A percentile compares a stretch with the other conserved stretches of the same genome.
Evolutionary conservation across 305 asterid species (phyloP).

Genomic region (Euphrasia arctica): DNA sequence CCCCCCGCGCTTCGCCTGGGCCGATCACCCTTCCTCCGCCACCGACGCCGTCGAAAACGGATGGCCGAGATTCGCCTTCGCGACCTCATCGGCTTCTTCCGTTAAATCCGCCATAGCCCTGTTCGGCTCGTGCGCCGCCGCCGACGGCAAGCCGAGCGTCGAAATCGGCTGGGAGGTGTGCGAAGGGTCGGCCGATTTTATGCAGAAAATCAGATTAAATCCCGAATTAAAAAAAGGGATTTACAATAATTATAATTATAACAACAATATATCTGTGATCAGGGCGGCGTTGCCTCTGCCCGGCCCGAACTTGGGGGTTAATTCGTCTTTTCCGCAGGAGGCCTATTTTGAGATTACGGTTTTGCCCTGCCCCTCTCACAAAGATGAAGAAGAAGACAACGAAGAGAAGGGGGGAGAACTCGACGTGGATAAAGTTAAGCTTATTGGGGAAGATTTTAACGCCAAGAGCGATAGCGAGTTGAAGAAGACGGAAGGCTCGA

Average conservation of each 20-base stretch:
- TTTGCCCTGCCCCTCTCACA: slow-evolving; percentile 20
- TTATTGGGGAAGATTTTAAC: slow-evolving; percentile 54
- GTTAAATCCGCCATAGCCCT: slow-evolving; percentile 46
- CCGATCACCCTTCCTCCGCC: slow-evolving; percentile 68
- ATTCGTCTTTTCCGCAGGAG: slow-evolving; percentile 81
- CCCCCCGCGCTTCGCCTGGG: slow-evolving; percentile 60
- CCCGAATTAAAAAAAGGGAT: slow-evolving; percentile 33
- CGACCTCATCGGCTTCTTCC: slow-evolving; percentile 44
- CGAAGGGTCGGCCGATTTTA: slow-evolving; percentile 70
- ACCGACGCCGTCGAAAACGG: slow-evolving; percentile 93
- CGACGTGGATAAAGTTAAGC: slow-evolving; percentile 65
- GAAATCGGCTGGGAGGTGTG: slow-evolving; percentile 81
- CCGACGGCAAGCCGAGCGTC: slow-evolving; percentile 18
- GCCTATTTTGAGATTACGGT: slow-evolving; percentile 84
- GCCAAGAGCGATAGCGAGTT: slow-evolving; percentile 38
- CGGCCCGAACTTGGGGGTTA: slow-evolving; percentile 65
- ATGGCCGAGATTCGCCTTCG: slow-evolving; percentile 87
- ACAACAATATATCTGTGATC: slow-evolving; percentile 34
- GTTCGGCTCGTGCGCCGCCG: slow-evolving; percentile 39
- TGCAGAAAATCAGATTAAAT: slow-evolving; percentile 75
- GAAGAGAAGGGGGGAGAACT: slow-evolving; percentile 36
- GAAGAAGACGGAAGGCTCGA: slow-evolving; percentile 38
- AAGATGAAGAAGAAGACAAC: not conserved
- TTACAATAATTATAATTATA: not conserved
- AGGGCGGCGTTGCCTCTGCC: slow-evolving; percentile 76